Evolutionary conservation across 768 basidiomycete species (phyloP).

Genomic region (Mycena capillaripes): DNA sequence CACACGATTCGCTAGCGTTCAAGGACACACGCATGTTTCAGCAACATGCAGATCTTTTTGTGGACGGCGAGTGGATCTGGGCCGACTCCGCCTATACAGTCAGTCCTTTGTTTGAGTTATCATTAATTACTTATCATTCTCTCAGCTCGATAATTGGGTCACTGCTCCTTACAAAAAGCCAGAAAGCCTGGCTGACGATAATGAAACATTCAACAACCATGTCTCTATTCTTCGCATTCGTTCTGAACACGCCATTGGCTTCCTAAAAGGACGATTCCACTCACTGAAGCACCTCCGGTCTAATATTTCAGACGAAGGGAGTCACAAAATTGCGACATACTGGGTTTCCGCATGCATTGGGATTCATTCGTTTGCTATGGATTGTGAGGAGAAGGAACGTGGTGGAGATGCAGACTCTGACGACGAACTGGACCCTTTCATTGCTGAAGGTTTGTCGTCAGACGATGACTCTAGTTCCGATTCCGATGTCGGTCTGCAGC

Average conservation of each 20-base stretch:
- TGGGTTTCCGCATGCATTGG: conserved; percentile 45
- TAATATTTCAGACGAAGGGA: conserved; percentile 7
- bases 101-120: neutral
- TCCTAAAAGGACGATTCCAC: conserved; percentile 25
- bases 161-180: too few species aligned
- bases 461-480: neutral
- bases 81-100: conserved; percentile 55
- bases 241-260: conserved; percentile 23
- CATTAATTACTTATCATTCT: neutral
- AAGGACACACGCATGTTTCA: conserved; percentile 44
- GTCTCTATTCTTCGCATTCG: conserved; percentile 19
- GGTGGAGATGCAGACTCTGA: conserved; percentile 9
- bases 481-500: neutral
- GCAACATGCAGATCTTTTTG: conserved; percentile 41
- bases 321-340: too few species aligned
- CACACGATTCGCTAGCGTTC: too few species aligned
- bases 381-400: conserved; percentile 38
- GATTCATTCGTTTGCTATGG: conserved; percentile 41
- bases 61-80: conserved; percentile 49
- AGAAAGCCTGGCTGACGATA: too few species aligned
- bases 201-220: too few species aligned
- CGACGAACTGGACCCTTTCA: conserved; percentile 13
- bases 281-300: conserved; percentile 20
- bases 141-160: too few species aligned
- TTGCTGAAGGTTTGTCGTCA: conserved; percentile 6